phyloP scores from a whole-genome alignment of 164 flowering plant genomes.

The Macadamia tetraphylla region DNA sequence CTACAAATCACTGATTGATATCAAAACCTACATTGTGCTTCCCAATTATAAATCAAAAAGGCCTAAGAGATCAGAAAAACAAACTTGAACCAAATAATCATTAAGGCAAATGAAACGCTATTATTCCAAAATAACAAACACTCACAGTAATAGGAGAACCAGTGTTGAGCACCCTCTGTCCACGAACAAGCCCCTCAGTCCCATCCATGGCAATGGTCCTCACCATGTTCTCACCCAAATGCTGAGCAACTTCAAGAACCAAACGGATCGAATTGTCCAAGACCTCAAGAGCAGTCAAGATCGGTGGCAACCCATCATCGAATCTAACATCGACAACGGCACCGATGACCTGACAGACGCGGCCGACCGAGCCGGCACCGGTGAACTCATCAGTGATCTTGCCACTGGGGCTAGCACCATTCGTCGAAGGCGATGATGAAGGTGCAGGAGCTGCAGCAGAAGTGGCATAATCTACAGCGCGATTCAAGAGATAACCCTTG shows the following conservation, averaged over 20 bases:
- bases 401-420: slow-evolving; percentile 13
- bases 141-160: slow-evolving; percentile 51
- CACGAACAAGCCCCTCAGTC: slow-evolving; percentile 47
- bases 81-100: no score
- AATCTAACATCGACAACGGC: slow-evolving; percentile 41
- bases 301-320: slow-evolving; percentile 29
- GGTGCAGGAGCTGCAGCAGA: slow-evolving; percentile 27
- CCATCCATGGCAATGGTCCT: slow-evolving; percentile 51
- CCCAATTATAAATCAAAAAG: neutral
- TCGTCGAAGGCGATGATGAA: slow-evolving; percentile 12
- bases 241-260: slow-evolving; percentile 47
- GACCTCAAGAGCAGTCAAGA: slow-evolving; percentile 35
- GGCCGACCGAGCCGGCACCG: slow-evolving; percentile 31
- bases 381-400: slow-evolving; percentile 46
- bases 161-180: slow-evolving; percentile 44
- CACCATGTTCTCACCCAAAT: slow-evolving; percentile 41
- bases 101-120: neutral
- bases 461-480: slow-evolving; percentile 25
- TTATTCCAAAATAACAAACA: neutral
- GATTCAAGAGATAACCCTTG: slow-evolving; percentile 22
- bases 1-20: neutral
- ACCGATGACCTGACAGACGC: slow-evolving; percentile 38
- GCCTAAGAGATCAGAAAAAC: neutral
- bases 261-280: slow-evolving; percentile 25
- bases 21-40: neutral